Evolutionary conservation across 257 asterid species (phyloP).

Genomic region (Capsicum pubescens): DNA sequence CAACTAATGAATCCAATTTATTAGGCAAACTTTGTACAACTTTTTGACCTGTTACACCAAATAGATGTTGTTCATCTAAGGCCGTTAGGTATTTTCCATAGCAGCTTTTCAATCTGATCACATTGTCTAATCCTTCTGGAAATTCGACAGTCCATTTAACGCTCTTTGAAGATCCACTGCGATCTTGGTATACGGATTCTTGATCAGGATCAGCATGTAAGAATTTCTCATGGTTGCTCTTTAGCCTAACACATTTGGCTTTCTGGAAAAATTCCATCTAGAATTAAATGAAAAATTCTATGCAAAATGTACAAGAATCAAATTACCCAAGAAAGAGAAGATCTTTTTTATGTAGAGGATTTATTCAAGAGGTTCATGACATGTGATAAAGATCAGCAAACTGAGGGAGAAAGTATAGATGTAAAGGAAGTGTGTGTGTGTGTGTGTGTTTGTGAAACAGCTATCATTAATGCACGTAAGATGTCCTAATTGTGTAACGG

Average conservation of each 20-base stretch:
- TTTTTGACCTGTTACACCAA: conserved; percentile 77
- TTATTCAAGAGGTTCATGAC: not conserved
- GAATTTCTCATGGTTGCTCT: conserved; percentile 78
- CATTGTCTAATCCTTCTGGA: conserved; percentile 58
- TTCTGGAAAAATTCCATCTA: conserved; percentile 69
- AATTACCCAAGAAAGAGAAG: not conserved
- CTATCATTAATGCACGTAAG: not conserved
- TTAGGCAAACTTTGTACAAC: conserved; percentile 63
- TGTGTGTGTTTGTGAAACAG: not conserved
- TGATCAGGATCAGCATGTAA: conserved; percentile 71
- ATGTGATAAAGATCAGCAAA: not conserved
- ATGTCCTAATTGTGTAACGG: conserved; percentile 11
- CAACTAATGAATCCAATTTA: conserved; percentile 66
- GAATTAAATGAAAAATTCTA: conserved; percentile 27
- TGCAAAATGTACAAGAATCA: not conserved
- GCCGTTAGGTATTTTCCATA: conserved; percentile 72
- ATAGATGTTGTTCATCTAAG: conserved; percentile 57
- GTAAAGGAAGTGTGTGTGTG: not conserved
- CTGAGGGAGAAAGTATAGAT: not conserved
- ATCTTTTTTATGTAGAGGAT: not conserved
- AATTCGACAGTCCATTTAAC: conserved; percentile 78
- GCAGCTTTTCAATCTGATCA: conserved; percentile 70
- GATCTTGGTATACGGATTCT: conserved; percentile 68
- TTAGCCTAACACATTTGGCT: conserved; percentile 68
- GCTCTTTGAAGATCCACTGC: conserved; percentile 49